Percentiles rank a stretch among this genome's conserved stretches.
phyloP scores from a whole-genome alignment of 2,329 filamentous ascomycete species.

The Phialemonium atrogriseum region DNA sequence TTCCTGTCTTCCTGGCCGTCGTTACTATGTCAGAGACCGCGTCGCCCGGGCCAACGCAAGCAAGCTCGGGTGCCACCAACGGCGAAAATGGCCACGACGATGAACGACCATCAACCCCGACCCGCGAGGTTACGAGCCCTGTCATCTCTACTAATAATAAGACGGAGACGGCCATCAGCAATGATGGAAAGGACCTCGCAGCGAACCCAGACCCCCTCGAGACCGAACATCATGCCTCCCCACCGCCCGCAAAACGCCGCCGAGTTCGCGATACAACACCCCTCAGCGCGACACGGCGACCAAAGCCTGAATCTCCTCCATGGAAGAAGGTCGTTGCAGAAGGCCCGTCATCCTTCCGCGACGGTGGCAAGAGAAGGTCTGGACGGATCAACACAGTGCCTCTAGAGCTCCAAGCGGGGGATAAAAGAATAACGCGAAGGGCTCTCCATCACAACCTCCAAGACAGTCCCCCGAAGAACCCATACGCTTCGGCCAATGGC shows the following conservation, averaged over 20 bases:
- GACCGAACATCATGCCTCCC: conserved; percentile 7
- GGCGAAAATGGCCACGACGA: conserved; percentile 13
- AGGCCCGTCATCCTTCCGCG: conserved; percentile 77
- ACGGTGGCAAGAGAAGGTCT: conserved; percentile 62
- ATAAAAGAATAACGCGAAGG: conserved; percentile 44
- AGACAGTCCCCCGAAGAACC: conserved; percentile 24
- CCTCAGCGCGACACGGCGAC: conserved; percentile 26
- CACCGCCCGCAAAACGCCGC: conserved; percentile 56
- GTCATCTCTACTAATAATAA: background rate
- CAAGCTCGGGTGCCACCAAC: conserved; percentile 20
- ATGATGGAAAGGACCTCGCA: conserved; percentile 3
- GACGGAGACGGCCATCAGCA: background rate
- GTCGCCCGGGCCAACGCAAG: conserved; percentile 41
- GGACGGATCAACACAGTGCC: conserved; percentile 53
- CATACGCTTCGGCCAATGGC: conserved; percentile 17
- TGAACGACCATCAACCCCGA: background rate
- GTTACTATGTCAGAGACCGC: conserved; percentile 53
- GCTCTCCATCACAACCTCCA: conserved; percentile 25
- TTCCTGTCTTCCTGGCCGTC: conserved; percentile 29
- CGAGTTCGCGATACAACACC: conserved; percentile 40
- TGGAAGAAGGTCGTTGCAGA: conserved; percentile 85
- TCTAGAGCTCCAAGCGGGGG: conserved; percentile 40
- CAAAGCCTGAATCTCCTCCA: conserved; percentile 66
- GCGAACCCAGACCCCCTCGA: conserved; percentile 11
- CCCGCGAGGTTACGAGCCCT: conserved; percentile 5